These are phyloP conservation scores for Fusarium drepaniforme DNA, from an alignment of 2,329 filamentous ascomycete genomes.

Conservation along the genomic window DNA sequence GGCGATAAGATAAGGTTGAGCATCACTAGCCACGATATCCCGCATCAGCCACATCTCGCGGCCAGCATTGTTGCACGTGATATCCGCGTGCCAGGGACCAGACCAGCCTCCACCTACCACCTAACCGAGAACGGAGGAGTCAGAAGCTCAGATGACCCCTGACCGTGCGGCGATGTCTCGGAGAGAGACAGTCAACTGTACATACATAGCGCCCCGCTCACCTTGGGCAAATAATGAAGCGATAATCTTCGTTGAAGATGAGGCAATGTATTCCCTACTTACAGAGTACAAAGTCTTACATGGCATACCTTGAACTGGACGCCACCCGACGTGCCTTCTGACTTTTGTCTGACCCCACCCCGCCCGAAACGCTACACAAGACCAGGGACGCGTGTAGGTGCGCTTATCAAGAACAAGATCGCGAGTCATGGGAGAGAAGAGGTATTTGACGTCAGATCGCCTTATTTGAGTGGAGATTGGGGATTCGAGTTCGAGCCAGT, in stretches of 20 bases:
- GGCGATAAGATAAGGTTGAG: slow-evolving; percentile 32
- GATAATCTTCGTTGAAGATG: background rate
- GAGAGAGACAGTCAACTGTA: background rate
- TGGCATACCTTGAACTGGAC: background rate
- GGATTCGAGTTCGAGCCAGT: background rate
- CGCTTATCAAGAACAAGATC: background rate
- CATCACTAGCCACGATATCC: background rate
- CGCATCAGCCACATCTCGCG: slow-evolving; percentile 2
- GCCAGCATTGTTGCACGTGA: background rate
- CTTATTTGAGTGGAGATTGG: background rate
- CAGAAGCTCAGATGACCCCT: background rate
- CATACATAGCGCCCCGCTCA: background rate
- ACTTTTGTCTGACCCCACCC: background rate
- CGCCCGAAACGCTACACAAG: background rate
- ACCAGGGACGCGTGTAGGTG: background rate
- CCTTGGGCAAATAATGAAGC: background rate
- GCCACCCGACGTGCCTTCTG: background rate
- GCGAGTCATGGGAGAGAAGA: background rate
- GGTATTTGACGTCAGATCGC: background rate
- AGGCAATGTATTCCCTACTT: background rate
- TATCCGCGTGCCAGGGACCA: background rate
- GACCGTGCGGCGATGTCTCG: background rate
- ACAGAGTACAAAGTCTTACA: background rate
- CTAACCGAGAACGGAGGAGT: background rate
- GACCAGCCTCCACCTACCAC: background rate